Conservation (phyloP, 257 asterid genomes). For the Solanum dulcamara region DNA sequence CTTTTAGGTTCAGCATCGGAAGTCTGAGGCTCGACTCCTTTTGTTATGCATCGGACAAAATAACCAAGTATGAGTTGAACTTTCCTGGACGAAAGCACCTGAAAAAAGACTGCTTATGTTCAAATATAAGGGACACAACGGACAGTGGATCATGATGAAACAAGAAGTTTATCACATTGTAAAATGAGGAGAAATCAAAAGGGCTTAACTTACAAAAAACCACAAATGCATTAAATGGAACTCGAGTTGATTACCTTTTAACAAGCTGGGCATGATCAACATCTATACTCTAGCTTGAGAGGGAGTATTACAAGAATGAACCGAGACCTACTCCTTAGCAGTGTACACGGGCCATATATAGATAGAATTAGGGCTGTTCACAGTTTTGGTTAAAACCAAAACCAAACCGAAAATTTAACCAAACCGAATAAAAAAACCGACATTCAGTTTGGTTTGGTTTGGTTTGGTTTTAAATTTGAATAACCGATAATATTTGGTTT, state of each 20-base stretch:
- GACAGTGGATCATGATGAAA: background rate
- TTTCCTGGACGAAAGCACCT: constrained; percentile 87
- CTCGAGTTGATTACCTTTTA: background rate
- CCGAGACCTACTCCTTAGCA: background rate
- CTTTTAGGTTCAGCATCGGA: constrained; percentile 10
- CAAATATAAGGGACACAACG: background rate
- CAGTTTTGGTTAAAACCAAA: too few species aligned
- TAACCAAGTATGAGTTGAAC: constrained; percentile 81
- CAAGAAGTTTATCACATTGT: background rate
- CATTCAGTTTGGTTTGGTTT: too few species aligned
- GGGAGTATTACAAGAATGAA: background rate
- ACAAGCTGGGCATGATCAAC: background rate
- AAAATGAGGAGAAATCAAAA: background rate
- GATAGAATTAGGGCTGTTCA: too few species aligned
- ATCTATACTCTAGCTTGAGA: background rate
- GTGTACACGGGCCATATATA: background rate
- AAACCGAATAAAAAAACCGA: too few species aligned
- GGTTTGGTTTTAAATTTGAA: too few species aligned
- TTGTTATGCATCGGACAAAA: constrained; percentile 58
- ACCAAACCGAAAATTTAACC: too few species aligned
- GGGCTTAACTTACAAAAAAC: background rate
- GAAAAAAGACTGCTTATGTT: constrained; percentile 6
- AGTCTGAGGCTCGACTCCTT: constrained; percentile 16
- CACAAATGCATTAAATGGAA: background rate
- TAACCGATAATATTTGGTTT: too few species aligned